A percentile compares a stretch with the other conserved stretches of the same genome.
phyloP scores from a whole-genome alignment of 257 asterid genomes.

The Salvia splendens region DNA sequence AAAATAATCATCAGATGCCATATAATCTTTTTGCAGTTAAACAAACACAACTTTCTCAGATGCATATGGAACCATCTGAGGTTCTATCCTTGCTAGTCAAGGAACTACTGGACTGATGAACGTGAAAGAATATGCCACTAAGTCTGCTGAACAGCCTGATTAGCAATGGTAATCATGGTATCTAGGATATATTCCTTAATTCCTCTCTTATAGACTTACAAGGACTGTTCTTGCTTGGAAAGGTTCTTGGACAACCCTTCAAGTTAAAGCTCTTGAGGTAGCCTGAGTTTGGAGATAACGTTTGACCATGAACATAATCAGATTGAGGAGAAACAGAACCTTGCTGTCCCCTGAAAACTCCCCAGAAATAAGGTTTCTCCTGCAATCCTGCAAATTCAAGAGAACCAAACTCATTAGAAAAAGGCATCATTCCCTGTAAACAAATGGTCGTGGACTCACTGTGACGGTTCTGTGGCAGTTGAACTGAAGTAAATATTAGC shows the following conservation, averaged over 20 bases:
- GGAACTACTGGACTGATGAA: neutral
- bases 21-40: neutral
- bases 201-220: constrained; percentile 41
- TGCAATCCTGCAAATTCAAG: constrained; percentile 47
- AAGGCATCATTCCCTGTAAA: neutral
- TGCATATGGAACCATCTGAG: neutral
- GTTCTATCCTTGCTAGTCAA: neutral
- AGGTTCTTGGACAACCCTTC: constrained; percentile 32
- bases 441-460: constrained; percentile 41
- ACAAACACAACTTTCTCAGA: neutral
- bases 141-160: neutral
- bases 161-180: neutral
- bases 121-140: neutral
- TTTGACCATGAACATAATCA: constrained; percentile 32
- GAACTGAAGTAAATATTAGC: constrained; percentile 53
- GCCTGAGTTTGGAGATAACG: constrained; percentile 38
- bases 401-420: neutral
- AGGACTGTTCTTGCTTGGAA: constrained; percentile 37
- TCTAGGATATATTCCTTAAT: neutral
- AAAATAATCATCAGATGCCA: neutral
- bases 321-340: constrained; percentile 33
- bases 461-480: constrained; percentile 49
- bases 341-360: constrained; percentile 48
- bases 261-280: constrained; percentile 33
- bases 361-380: constrained; percentile 63